Percentiles rank a stretch among this genome's conserved stretches.
Evolutionary conservation across 495 filamentous ascomycete species (phyloP).

Genomic region (Haplographium delicatum): DNA sequence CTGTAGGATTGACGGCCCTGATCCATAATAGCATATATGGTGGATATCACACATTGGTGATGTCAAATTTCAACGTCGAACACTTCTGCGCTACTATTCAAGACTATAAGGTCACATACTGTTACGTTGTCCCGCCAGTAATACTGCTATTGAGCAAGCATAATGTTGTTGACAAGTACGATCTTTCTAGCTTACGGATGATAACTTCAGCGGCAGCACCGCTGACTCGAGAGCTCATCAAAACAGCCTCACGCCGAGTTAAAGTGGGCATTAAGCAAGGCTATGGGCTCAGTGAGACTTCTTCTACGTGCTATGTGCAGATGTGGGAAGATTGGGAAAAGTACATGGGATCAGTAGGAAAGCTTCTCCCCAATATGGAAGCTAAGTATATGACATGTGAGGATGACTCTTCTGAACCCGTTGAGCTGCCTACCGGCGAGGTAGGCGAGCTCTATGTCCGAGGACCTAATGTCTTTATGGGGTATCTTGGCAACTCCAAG

Average conservation of each 20-base stretch:
- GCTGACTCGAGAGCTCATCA: slow-evolving; percentile 71
- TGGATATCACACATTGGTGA: slow-evolving; percentile 62
- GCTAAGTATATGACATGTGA: slow-evolving; percentile 59
- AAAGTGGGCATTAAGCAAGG: slow-evolving; percentile 58
- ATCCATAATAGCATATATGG: slow-evolving; percentile 55
- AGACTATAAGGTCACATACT: slow-evolving; percentile 63
- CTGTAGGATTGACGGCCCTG: slow-evolving; percentile 53
- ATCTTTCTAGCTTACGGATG: slow-evolving; percentile 72
- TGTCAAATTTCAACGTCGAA: slow-evolving; percentile 79
- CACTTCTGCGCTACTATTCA: slow-evolving; percentile 73
- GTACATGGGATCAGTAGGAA: slow-evolving; percentile 51
- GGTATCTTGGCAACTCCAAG: slow-evolving; percentile 56
- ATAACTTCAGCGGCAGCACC: slow-evolving; percentile 85
- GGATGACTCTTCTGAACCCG: background rate
- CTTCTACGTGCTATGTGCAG: slow-evolving; percentile 46
- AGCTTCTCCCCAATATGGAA: slow-evolving; percentile 68
- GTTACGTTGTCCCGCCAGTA: slow-evolving; percentile 81
- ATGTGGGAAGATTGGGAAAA: slow-evolving; percentile 30
- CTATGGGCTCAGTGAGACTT: slow-evolving; percentile 48
- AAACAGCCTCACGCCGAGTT: slow-evolving; percentile 65
- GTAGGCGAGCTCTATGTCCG: slow-evolving; percentile 61
- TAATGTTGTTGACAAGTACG: slow-evolving; percentile 67
- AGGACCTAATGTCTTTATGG: slow-evolving; percentile 58
- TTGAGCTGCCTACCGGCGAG: slow-evolving; percentile 32
- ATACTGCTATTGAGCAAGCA: slow-evolving; percentile 74